Conservation (phyloP, 2,329 filamentous ascomycete species). For the Rutstroemia sp. region DNA sequence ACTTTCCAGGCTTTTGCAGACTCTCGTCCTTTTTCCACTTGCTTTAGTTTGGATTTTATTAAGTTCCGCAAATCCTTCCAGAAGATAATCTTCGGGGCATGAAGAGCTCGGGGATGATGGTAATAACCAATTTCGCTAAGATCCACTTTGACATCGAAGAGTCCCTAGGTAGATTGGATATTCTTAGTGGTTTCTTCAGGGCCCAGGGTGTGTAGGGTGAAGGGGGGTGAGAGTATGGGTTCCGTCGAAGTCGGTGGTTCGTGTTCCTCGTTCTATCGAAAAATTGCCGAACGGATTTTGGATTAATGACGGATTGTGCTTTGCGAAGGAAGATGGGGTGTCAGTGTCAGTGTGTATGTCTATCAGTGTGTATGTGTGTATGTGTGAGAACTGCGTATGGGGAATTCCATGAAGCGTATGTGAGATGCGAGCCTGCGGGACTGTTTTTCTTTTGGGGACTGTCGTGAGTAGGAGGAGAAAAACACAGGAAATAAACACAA, state of each 20-base stretch:
- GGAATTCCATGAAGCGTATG: background rate
- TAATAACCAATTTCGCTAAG: slow-evolving; percentile 19
- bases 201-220: background rate
- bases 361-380: too few species aligned
- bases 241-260: background rate
- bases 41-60: slow-evolving; percentile 8
- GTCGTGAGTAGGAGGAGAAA: too few species aligned
- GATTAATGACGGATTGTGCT: background rate
- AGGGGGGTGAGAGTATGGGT: too few species aligned
- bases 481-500: too few species aligned
- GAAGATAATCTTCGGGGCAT: slow-evolving; percentile 15
- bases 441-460: background rate
- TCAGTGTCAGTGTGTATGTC: too few species aligned
- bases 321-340: too few species aligned
- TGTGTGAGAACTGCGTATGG: too few species aligned
- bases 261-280: background rate
- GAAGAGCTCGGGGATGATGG: slow-evolving; percentile 18
- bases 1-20: background rate
- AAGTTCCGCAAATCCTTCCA: slow-evolving; percentile 11
- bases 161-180: slow-evolving; percentile 5
- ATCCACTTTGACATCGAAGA: slow-evolving; percentile 12
- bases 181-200: slow-evolving; percentile 5
- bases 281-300: background rate
- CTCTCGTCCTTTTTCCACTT: background rate
- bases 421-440: slow-evolving; percentile 4